These are phyloP conservation scores for Halophytophthora batemanensis DNA, from an alignment of 352 stramenopile species.

Conservation along the genomic window DNA sequence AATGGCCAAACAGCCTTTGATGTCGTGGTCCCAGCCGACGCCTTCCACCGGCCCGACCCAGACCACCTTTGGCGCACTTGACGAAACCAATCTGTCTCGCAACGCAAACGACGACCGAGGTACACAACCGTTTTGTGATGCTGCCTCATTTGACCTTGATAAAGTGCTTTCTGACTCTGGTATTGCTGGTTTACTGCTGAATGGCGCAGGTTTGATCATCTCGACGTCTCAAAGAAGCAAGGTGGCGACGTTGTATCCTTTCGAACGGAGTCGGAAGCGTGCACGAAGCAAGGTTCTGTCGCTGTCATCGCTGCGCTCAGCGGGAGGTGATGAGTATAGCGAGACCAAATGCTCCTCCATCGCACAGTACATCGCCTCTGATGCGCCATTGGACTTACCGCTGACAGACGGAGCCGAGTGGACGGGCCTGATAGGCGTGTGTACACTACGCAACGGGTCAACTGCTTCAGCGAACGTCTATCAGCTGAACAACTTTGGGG, in stretches of 20 bases:
- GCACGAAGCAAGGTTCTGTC: slow-evolving; percentile 25
- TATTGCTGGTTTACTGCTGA: neutral
- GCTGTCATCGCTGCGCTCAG: slow-evolving; percentile 36
- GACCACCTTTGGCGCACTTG: slow-evolving; percentile 35
- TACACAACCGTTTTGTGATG: slow-evolving; percentile 7
- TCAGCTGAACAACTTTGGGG: slow-evolving; percentile 62
- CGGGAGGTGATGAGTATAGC: slow-evolving; percentile 30
- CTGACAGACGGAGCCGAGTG: slow-evolving; percentile 60
- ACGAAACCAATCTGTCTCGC: slow-evolving; percentile 39
- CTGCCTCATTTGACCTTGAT: neutral
- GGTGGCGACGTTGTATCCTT: slow-evolving; percentile 43
- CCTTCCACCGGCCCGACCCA: slow-evolving; percentile 17
- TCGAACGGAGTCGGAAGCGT: slow-evolving; percentile 33
- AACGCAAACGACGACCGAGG: slow-evolving; percentile 28
- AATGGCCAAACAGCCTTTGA: slow-evolving; percentile 52
- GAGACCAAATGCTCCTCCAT: slow-evolving; percentile 10
- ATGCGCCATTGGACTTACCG: slow-evolving; percentile 57
- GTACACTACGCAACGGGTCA: slow-evolving; percentile 29
- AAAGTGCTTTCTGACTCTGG: neutral
- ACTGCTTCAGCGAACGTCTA: slow-evolving; percentile 39
- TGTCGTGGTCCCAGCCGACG: slow-evolving; percentile 53
- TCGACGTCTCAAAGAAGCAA: slow-evolving; percentile 36
- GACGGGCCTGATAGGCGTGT: slow-evolving; percentile 51
- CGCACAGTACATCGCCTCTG: slow-evolving; percentile 54
- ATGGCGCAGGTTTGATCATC: slow-evolving; percentile 33